These are phyloP conservation scores for Carex sylvatica DNA, from an alignment of 202 grass and related monocot species.

Conservation along the genomic window DNA sequence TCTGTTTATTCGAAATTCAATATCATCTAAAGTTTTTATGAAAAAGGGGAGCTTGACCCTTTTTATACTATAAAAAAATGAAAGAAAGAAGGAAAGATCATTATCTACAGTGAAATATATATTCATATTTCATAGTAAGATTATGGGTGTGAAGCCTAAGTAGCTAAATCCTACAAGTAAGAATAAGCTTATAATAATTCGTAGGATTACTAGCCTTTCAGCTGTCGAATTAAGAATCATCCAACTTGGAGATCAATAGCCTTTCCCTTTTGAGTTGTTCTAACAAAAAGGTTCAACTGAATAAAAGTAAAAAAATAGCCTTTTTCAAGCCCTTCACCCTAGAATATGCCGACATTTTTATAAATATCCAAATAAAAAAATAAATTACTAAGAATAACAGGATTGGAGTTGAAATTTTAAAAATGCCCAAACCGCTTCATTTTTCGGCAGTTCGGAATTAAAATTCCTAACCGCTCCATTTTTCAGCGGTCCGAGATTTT, in stretches of 20 bases:
- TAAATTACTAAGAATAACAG: no score
- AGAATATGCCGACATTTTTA: neutral
- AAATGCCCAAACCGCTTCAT: no score
- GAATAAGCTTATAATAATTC: neutral
- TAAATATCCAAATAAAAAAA: no score
- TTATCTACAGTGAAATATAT: neutral
- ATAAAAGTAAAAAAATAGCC: neutral
- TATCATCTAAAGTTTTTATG: neutral
- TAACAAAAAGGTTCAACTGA: neutral
- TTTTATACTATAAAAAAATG: neutral
- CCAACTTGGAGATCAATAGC: neutral
- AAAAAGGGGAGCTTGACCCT: neutral
- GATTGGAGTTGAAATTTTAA: no score
- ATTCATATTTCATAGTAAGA: neutral
- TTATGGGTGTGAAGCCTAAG: neutral
- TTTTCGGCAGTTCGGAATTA: no score
- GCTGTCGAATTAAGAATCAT: neutral
- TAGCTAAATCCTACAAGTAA: neutral
- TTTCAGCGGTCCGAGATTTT: no score
- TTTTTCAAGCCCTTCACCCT: neutral
- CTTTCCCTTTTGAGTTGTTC: neutral
- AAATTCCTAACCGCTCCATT: no score
- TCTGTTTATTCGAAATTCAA: neutral
- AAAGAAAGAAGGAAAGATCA: neutral
- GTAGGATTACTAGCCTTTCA: neutral